Evolutionary conservation across 148 eudicot genomes (phyloP), one percentile per base, ranked within the genome.

Genomic region (Linanthus parryae): DNA sequence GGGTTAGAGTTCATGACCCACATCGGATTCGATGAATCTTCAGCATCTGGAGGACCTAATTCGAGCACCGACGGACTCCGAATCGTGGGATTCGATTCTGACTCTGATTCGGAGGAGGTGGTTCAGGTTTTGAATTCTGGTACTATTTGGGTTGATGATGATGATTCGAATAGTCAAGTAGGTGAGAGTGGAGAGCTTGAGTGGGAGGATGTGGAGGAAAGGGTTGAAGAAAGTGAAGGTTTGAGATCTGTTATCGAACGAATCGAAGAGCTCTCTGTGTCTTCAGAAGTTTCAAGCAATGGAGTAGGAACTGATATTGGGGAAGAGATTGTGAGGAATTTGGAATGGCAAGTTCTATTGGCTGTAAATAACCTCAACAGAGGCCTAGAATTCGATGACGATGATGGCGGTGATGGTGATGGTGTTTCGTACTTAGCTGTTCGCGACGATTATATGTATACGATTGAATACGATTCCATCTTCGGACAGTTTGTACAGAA

Each of bases 311-410:
- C 44, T 23, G 73, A 65, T 11, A 56, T 71, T 10, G 74, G 51
- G 25, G 75, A 59, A 0, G 80, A 64, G 18, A 60, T 61, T 4
- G 61, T 65, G 21, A 45, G 65, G 35, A 72, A 65, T 57, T 59
- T 86, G 14, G 94, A 81, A 43, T 83, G 98, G 98, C 92, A 83
- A 52, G 61, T 83, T 42, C 60, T 81, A 27, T 58, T 83, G 54
- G 85, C 91, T 8, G 88, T 82, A 18, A 78, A 85, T 52, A 82
- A 76, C 49, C 65, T 80, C 34, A 74, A 53, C 13, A 54, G 79
- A 44, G 25, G 46, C 12, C 15, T 47, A 2, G 79, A 78, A 10
- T 37, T 63, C 1, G 79, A 56, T 7, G 15, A 43, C 28, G 70
- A 80, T 17, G 54, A 67, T 0, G 73, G 75, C 14, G 58, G 70